Evolutionary conservation across 2,329 filamentous ascomycete genomes (phyloP).

Genomic region (Ophiocordyceps robertsii): DNA sequence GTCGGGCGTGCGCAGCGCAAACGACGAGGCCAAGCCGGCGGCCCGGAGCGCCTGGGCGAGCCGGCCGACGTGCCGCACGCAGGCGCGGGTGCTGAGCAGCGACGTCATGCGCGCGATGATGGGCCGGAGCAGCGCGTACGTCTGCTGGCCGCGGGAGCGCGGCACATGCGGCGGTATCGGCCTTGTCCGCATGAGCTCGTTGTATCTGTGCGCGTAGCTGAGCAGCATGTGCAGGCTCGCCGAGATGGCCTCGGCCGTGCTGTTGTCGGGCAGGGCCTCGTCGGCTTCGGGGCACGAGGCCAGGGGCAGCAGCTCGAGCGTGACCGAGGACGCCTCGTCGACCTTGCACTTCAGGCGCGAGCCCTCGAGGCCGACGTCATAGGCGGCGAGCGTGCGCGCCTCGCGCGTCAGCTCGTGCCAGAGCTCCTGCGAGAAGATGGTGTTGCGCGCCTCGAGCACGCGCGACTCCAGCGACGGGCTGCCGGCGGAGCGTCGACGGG

Average conservation of each 20-base stretch:
- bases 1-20: constrained; percentile 26
- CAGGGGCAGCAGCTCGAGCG: constrained; percentile 56
- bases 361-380: constrained; percentile 53
- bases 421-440: constrained; percentile 71
- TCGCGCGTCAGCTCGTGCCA: constrained; percentile 85
- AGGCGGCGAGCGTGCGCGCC: constrained; percentile 56
- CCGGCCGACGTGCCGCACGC: constrained; percentile 27
- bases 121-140: constrained; percentile 36
- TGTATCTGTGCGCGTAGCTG: constrained; percentile 64
- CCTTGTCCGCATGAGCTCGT: constrained; percentile 54
- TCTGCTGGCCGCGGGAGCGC: constrained; percentile 23
- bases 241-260: constrained; percentile 50
- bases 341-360: constrained; percentile 42
- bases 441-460: constrained; percentile 64
- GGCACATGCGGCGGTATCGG: constrained; percentile 28
- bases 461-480: constrained; percentile 46
- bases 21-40: constrained; percentile 30
- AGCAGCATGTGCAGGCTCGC: constrained; percentile 64
- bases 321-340: constrained; percentile 36
- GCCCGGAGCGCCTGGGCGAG: constrained; percentile 29
- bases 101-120: constrained; percentile 35
- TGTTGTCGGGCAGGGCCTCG: constrained; percentile 24
- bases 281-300: constrained; percentile 22
- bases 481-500: constrained; percentile 38
- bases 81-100: constrained; percentile 23